phyloP scores from a whole-genome alignment of 164 flowering plant genomes.

The Santalum album region DNA sequence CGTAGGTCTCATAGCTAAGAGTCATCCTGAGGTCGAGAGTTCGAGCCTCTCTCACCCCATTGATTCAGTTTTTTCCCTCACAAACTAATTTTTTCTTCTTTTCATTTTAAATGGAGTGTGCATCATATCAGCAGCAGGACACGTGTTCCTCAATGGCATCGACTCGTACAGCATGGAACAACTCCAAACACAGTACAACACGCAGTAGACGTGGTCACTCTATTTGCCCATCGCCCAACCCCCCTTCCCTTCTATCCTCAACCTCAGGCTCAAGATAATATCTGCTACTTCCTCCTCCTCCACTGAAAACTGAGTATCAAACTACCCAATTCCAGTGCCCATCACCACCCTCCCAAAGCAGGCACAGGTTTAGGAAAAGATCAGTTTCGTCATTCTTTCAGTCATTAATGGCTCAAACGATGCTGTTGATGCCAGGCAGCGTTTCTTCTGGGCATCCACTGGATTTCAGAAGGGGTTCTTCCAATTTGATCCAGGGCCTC shows the following conservation, averaged over 20 bases:
- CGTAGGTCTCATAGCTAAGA: slow-evolving; percentile 15
- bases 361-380: too few relatives aligned
- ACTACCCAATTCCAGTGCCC: too few relatives aligned
- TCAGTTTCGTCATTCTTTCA: too few relatives aligned
- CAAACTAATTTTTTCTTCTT: too few relatives aligned
- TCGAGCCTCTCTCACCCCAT: slow-evolving; percentile 99
- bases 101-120: too few relatives aligned
- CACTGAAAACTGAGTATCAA: too few relatives aligned
- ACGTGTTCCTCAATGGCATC: too few relatives aligned
- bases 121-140: too few relatives aligned
- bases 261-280: neutral
- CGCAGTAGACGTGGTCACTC: neutral
- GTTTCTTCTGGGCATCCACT: slow-evolving; percentile 15
- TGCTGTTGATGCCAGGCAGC: slow-evolving; percentile 50
- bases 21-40: slow-evolving; percentile 93
- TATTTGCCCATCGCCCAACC: neutral
- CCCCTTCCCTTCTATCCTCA: neutral
- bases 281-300: neutral
- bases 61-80: too few relatives aligned
- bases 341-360: too few relatives aligned
- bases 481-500: slow-evolving; percentile 22
- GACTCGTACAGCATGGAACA: too few relatives aligned
- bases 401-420: slow-evolving; percentile 62
- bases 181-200: neutral
- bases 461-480: slow-evolving; percentile 12